Evolutionary conservation across 345 rosid genomes (phyloP).

Genomic region (Erodium maritimum): DNA sequence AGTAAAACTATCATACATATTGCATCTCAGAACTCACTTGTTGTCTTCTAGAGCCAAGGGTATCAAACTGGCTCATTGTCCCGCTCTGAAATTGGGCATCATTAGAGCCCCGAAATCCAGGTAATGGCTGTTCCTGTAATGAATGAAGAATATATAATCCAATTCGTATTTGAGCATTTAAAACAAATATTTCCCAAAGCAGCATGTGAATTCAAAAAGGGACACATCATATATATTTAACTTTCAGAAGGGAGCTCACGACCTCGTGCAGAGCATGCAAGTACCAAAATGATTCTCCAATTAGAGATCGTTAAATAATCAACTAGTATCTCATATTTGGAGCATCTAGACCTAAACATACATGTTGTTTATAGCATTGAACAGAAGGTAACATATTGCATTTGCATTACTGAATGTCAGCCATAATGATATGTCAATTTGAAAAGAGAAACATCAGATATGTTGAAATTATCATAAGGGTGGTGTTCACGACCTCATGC

Average conservation of each 20-base stretch:
- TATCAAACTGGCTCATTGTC: slow-evolving; percentile 21
- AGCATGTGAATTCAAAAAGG: too few species aligned
- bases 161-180: too few species aligned
- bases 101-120: slow-evolving; percentile 39
- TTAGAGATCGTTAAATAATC: too few species aligned
- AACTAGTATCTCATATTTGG: too few species aligned
- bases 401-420: not conserved
- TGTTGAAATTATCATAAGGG: too few species aligned
- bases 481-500: too few species aligned
- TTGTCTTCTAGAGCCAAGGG: slow-evolving; percentile 31
- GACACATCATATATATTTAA: too few species aligned
- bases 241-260: too few species aligned
- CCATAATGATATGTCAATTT: not conserved
- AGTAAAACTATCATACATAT: not conserved
- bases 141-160: slow-evolving; percentile 3
- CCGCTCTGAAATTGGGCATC: slow-evolving; percentile 36
- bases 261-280: too few species aligned
- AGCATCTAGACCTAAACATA: not conserved
- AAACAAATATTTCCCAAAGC: too few species aligned
- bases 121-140: slow-evolving; percentile 43
- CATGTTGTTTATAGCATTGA: not conserved
- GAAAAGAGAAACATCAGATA: too few species aligned
- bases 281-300: too few species aligned
- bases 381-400: not conserved
- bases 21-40: slow-evolving; percentile 33